phyloP scores from a whole-genome alignment of 1,284 basidiomycete genomes.

The Fomitopsis schrenkii region DNA sequence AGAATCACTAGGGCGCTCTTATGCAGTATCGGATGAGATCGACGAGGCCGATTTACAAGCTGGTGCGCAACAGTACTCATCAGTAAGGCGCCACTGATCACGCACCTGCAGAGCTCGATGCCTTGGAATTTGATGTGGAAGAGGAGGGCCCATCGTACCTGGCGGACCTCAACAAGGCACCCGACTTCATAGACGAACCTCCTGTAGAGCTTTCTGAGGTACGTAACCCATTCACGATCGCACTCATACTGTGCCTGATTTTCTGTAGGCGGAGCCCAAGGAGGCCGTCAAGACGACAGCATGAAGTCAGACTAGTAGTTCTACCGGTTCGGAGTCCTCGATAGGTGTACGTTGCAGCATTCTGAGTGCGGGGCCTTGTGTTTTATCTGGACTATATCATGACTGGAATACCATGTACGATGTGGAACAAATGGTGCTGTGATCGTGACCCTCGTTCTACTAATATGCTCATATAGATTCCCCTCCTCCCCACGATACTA shows the following conservation, averaged over 20 bases:
- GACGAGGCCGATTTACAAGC: constrained; percentile 98
- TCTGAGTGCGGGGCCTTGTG: too few species aligned
- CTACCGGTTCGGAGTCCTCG: too few species aligned
- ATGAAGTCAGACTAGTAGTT: constrained; percentile 1
- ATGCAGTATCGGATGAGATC: constrained; percentile 95
- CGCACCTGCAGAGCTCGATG: constrained; percentile 74
- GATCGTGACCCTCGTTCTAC: too few species aligned
- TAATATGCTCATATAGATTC: too few species aligned
- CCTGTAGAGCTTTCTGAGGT: constrained; percentile 69
- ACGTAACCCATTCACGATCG: background rate
- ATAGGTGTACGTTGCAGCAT: too few species aligned
- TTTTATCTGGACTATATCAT: too few species aligned
- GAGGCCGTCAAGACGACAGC: constrained; percentile 29
- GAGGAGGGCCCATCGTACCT: constrained; percentile 87
- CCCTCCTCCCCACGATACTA: too few species aligned
- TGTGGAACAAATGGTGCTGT: too few species aligned
- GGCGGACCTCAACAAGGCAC: constrained; percentile 77
- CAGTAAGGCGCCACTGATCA: constrained; percentile 3
- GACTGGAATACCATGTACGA: too few species aligned
- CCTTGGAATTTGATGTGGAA: constrained; percentile 82
- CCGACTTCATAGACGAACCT: constrained; percentile 87
- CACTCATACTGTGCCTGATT: background rate
- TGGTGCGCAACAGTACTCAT: constrained; percentile 44
- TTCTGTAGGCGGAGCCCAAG: constrained; percentile 20
- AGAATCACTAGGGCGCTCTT: constrained; percentile 89